Evolutionary conservation across 2,329 filamentous ascomycete genomes (phyloP), one percentile per base, ranked within the genome.

Genomic region (Trichoderma sp.): DNA sequence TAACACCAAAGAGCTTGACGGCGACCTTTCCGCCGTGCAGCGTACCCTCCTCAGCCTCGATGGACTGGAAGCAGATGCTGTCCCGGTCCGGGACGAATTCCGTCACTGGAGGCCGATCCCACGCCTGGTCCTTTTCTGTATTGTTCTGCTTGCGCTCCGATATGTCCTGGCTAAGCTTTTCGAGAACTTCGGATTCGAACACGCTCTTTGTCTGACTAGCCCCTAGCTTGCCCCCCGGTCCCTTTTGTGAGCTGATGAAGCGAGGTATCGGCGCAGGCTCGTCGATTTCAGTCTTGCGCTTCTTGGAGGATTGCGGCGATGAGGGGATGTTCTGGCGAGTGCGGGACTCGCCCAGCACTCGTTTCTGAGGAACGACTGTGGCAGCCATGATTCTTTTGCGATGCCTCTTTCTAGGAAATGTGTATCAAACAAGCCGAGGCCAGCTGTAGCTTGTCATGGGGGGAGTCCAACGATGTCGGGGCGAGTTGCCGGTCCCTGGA

Each of bases 151-250:
- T 97, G 72, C 96, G 84, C 22, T 90, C 91, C 27, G 87, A 90
- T 70, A 98, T 94, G 76, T 97, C 93, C 79, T 98, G 94, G 70
- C 93, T 95, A 79, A 99, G 87, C 83, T 97, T 97, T 84, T 97
- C 94, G 70, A 99, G 85, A 2, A 97, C 92, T 76, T 97, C 93
- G 68, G 91, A 90, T 80, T 98, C 95, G 77, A 99, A 99, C 66
- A 91, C 87, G 77, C 93, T 97, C 82, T 97, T 97, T 17, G 87
- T 87, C 78, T 94, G 92, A 73, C 87, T 94, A 1, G 91, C 94
- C 70, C 87, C 84, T 34, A 78, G 77, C 75, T 88, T 89, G 70
- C 85, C 86, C 72, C 87, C 86, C 12, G 80, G 83, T n/a, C 81
- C 84, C 76, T 86, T 86, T 72, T 90, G 86, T 4, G 90, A 89